Evolutionary conservation across 345 rosid species (phyloP).

Genomic region (Ailanthus altissimus): DNA sequence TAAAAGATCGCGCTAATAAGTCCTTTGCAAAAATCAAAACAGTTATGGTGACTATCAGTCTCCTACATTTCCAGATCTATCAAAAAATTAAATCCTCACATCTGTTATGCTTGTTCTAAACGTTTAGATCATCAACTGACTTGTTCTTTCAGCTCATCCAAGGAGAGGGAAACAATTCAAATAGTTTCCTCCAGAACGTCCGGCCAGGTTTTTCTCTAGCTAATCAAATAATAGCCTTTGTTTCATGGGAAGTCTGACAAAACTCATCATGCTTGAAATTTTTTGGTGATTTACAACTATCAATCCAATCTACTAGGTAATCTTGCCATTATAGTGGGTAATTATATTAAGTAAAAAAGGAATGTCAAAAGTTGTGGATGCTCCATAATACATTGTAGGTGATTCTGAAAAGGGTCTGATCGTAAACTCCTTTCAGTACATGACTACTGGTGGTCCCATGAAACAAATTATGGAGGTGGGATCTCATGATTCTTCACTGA

Average conservation of each 20-base stretch:
- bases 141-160: not conserved
- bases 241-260: not conserved
- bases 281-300: not conserved
- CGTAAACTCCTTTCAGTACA: not conserved
- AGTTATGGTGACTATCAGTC: not conserved
- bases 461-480: not conserved
- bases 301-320: not conserved
- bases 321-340: not conserved
- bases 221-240: not conserved
- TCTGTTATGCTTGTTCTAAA: not conserved
- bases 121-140: not conserved
- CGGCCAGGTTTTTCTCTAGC: not conserved
- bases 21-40: not conserved
- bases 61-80: not conserved
- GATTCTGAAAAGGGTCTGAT: not conserved
- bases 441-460: not conserved
- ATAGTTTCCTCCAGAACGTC: not conserved
- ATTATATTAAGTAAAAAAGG: not conserved
- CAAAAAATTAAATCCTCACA: not conserved
- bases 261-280: not conserved
- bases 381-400: not conserved
- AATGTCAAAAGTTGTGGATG: not conserved
- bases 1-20: not conserved
- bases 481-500: not conserved
- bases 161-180: not conserved